Base-by-base conservation (phyloP, 2,329 filamentous ascomycete genomes). In the Ilyonectria destructans region DNA sequence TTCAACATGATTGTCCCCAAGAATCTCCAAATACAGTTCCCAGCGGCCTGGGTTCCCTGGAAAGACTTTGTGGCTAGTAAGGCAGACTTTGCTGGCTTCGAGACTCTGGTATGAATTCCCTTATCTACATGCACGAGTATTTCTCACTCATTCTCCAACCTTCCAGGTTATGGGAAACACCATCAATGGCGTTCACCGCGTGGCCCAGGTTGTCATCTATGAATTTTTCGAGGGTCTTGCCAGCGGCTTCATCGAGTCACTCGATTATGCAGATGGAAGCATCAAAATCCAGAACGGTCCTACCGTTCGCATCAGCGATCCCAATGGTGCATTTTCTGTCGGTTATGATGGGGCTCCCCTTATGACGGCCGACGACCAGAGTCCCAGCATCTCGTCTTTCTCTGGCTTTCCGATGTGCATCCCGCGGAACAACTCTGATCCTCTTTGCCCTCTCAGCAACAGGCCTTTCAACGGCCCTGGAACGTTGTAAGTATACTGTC, bases 381-480 rank as follows among this genome's bases (percentile, higher is more conserved):
- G 82, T 65, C 85, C 85, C 0, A 83, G 81, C 57, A 80, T 87
- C 60, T 81, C 80, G 2, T 82, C 84, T 2, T 87, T 85, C 74
- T 83, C 82, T 13, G 85, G 85, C 0, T 87, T 86, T 58, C 85
- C 85, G 2, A 87, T 87, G 85, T 87, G 85, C 63, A 82, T 87
- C 19, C 85, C 84, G 0, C 79, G 85, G 17, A 82, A 81, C 23
- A 65, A 75, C 26, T 77, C 77, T 1, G 81, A 82, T 31, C 77
- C 80, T 0, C 69, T 80, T 2, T 82, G 80, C 26, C 55, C 80
- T 4, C 35, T 77, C 6, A 75, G 71, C 26, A 81, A 82, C 60
- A 73, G 81, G 1, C 80, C 80, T 0, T 77, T 79, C 49, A 61
- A 73, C 2, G 77, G 78, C 1, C 77, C 77, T 6, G 78, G 79